Base-by-base conservation (phyloP, 2,329 filamentous ascomycete genomes). In the Talaromyces islandicus region DNA sequence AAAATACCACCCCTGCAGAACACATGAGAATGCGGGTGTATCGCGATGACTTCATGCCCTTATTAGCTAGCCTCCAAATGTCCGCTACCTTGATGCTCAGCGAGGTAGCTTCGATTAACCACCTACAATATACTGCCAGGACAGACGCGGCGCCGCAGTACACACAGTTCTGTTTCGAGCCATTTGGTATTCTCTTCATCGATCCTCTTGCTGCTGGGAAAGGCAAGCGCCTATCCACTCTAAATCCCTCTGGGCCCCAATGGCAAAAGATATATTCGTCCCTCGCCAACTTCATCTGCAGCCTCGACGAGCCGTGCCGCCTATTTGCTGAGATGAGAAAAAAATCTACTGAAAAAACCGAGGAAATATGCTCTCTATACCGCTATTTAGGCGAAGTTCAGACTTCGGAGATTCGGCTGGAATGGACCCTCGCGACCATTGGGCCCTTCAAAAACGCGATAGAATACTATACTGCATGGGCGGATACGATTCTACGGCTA, bases 381-480 rank as follows among this genome's bases (percentile, higher is more conserved):
- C 38, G 38, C 14, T 43, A 43, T 43, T 19, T 43, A n/a, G 38
- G 38, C 9, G 38, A 43, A 43, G 19, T 43, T 43, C 38, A 43
- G 38, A 43, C 9, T 43, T n/a, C 19, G 38, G 38, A 2, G 19
- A 43, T 43, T n/a, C n/a, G 19, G 17, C 19, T 43, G n/a, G 38
- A 43, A 43, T 43, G 38, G 38, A 43, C 38, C 14, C 38, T 43
- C 11, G 38, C 38, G 5, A n/a, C 38, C 14, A 59, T 59, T 27
- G 57, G 57, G 21, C 57, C 57, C 24, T 58, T 58, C 27, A n/a
- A 14, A 17, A 60, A 55, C 30, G 48, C 52, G 50, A 55, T 29
- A 56, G 52, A 60, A 21, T 53, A 54, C 27, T 60, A 60, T 35
- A 21, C 53, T 7, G 19, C 53, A n/a, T 38, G 54, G 12, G 52